Conservation (phyloP, 441 rosid species). For the Raphanus hybrid region DNA sequence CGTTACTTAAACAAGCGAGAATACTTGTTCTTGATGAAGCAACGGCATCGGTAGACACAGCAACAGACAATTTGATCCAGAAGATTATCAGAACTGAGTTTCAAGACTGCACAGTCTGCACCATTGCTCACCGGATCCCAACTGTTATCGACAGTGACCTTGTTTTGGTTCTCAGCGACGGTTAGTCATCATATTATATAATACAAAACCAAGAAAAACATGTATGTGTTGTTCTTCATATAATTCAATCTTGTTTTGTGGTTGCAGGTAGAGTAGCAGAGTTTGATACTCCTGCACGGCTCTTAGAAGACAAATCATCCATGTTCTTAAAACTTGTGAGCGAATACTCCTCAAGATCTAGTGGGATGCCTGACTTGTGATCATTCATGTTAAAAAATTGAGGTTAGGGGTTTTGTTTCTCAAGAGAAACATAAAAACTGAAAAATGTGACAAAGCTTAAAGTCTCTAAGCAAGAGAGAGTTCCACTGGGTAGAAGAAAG, state of each 20-base stretch:
- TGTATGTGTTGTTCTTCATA: not conserved
- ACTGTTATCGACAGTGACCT: constrained; percentile 97
- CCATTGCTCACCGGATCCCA: constrained; percentile 98
- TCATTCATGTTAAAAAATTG: constrained; percentile 18
- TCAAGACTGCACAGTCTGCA: constrained; percentile 93
- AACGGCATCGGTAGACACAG: constrained; percentile 98
- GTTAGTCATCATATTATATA: constrained; percentile 41
- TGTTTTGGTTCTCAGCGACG: constrained; percentile 95
- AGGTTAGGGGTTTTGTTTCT: constrained; percentile 11
- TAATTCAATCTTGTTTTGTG: constrained; percentile 12
- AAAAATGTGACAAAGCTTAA: constrained; percentile 28
- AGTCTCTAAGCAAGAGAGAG: constrained; percentile 31
- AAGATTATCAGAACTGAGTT: constrained; percentile 96
- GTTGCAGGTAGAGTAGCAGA: constrained; percentile 92
- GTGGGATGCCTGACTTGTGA: constrained; percentile 87
- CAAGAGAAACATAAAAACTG: constrained; percentile 20
- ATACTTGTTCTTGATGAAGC: constrained; percentile 99
- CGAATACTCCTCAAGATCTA: constrained; percentile 95
- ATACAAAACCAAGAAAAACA: constrained; percentile 1
- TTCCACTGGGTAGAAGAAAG: not conserved
- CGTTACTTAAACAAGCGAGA: constrained; percentile 95
- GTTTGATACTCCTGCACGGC: constrained; percentile 82
- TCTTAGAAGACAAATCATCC: constrained; percentile 92
- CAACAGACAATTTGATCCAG: constrained; percentile 98
- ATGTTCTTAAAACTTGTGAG: constrained; percentile 95